Percentiles rank a stretch among this genome's conserved stretches.
These are phyloP conservation scores for Mycena galopus DNA, from an alignment of 768 basidiomycete species.

Conservation along the genomic window DNA sequence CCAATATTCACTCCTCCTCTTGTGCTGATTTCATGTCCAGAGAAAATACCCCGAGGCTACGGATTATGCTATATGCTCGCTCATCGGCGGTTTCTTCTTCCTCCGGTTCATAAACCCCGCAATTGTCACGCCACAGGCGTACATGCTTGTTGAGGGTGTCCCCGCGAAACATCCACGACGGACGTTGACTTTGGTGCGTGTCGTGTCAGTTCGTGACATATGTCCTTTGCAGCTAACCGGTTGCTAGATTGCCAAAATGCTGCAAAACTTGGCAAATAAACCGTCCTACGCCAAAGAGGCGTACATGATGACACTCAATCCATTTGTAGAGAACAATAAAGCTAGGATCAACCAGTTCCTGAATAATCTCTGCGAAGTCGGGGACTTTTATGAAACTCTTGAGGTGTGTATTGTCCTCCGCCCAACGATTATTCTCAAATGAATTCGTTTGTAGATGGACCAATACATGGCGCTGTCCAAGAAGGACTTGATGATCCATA, in stretches of 20 bases:
- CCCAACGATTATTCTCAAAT: neutral
- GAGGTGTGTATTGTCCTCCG: constrained; percentile 70
- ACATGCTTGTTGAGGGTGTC: constrained; percentile 98
- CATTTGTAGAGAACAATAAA: constrained; percentile 99
- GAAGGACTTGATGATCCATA: constrained; percentile 98
- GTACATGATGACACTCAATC: constrained; percentile 99
- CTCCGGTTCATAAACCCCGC: constrained; percentile 99
- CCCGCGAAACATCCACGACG: constrained; percentile 98
- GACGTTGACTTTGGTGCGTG: constrained; percentile 88
- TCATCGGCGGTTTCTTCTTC: constrained; percentile 99
- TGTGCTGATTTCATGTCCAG: constrained; percentile 56
- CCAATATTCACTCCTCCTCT: neutral
- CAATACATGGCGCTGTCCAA: constrained; percentile 99
- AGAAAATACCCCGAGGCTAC: constrained; percentile 99
- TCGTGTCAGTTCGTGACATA: constrained; percentile 32
- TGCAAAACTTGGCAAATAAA: constrained; percentile 99
- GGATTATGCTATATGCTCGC: constrained; percentile 97
- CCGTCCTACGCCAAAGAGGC: constrained; percentile 97
- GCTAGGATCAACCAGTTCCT: constrained; percentile 97
- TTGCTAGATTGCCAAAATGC: constrained; percentile 96
- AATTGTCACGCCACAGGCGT: constrained; percentile 98
- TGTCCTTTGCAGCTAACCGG: constrained; percentile 17
- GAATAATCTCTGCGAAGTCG: constrained; percentile 97
- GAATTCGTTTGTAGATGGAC: constrained; percentile 80
- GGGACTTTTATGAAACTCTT: constrained; percentile 98